Evolutionary conservation across 805 yeast genomes (phyloP).

Genomic region (Kazachstania africana): DNA sequence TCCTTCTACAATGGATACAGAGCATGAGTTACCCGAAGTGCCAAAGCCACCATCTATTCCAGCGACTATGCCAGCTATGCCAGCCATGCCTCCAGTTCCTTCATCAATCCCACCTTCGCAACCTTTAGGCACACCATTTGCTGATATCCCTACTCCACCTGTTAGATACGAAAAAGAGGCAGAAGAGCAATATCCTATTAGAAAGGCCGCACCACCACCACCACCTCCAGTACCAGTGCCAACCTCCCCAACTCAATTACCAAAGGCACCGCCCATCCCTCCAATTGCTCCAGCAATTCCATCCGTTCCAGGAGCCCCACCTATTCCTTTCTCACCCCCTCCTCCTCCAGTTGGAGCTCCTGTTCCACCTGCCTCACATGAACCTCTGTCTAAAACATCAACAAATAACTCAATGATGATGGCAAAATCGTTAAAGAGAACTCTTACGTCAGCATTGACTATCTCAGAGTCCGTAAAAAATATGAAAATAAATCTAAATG

Average conservation of each 20-base stretch:
- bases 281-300: constrained; percentile 7
- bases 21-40: not conserved
- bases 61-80: constrained; percentile 1
- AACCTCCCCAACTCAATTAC: not conserved
- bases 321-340: constrained; percentile 7
- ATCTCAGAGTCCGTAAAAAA: constrained; percentile 1
- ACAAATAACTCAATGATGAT: constrained; percentile 5
- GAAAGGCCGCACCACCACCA: constrained; percentile 6
- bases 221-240: not conserved
- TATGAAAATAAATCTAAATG: constrained; percentile 19
- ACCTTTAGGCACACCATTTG: not conserved
- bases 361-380: constrained; percentile 2
- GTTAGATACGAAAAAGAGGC: not conserved
- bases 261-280: constrained; percentile 4
- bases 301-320: constrained; percentile 2
- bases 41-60: constrained; percentile 1
- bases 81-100: constrained; percentile 2
- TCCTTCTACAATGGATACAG: not conserved
- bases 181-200: not conserved
- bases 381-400: constrained; percentile 6
- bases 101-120: constrained; percentile 2
- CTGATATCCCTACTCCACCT: not conserved
- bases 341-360: constrained; percentile 4
- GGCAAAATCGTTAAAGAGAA: constrained; percentile 5
- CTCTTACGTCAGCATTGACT: constrained; percentile 7